phyloP scores from a whole-genome alignment of 2,329 filamentous ascomycete genomes.

The Alternaria sp. region DNA sequence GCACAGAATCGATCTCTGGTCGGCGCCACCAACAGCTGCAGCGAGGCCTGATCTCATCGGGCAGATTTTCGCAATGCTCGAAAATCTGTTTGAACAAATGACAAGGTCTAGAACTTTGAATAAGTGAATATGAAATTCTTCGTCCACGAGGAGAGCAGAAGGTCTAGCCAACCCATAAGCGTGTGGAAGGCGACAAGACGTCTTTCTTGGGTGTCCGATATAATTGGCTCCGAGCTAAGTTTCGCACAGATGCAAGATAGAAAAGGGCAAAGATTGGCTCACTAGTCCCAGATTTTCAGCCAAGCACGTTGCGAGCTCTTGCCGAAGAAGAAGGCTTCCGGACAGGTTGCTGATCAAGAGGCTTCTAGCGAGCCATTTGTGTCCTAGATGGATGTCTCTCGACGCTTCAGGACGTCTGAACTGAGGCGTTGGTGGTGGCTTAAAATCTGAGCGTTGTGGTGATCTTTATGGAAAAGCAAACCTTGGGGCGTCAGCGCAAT shows the following conservation, averaged over 20 bases:
- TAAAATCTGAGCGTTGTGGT: neutral
- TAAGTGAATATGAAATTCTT: neutral
- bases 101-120: slow-evolving; percentile 3
- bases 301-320: slow-evolving; percentile 2
- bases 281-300: slow-evolving; percentile 2
- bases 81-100: slow-evolving; percentile 3
- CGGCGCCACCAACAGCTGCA: slow-evolving; percentile 6
- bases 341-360: slow-evolving; percentile 1
- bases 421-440: slow-evolving; percentile 3
- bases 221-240: slow-evolving; percentile 11
- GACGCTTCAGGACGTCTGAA: slow-evolving; percentile 4
- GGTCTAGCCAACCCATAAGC: slow-evolving; percentile 8
- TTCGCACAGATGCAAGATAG: slow-evolving; percentile 13
- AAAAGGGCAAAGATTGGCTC: slow-evolving; percentile 10
- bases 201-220: slow-evolving; percentile 9
- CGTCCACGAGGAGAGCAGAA: neutral
- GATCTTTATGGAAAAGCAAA: slow-evolving; percentile 5
- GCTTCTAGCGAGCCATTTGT: neutral
- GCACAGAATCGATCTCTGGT: slow-evolving; percentile 3
- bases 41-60: slow-evolving; percentile 7
- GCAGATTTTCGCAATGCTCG: neutral
- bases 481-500: slow-evolving; percentile 5
- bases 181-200: slow-evolving; percentile 5
- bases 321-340: slow-evolving; percentile 4
- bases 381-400: neutral